Evolutionary conservation across 805 yeast genomes (phyloP), one percentile per base, ranked within the genome.

Genomic region (Metschnikowia drakensbergensis): DNA sequence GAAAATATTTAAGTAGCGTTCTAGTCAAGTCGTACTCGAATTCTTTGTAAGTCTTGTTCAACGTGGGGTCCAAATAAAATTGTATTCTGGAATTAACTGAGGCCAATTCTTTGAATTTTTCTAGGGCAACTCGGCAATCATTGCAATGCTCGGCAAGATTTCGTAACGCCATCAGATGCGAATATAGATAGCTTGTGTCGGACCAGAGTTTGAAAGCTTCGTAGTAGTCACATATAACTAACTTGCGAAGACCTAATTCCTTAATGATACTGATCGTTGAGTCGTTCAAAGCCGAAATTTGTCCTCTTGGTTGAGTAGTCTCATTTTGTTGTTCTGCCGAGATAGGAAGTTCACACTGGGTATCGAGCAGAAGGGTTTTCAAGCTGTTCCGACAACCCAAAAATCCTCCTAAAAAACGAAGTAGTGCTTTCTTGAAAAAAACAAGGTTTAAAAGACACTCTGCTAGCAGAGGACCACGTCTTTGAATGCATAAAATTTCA

Each of bases 61-160:
- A 36, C 6, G 40, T 43, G 4, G 41, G 46, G 4, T 43, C 46
- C 8, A 36, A 37, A 28, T 43, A 43, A 26, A 43, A 43, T 17
- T 43, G 46, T 3, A 43, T 43, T n/a, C 23, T 30, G 6, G 40
- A 36, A 36, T 43, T 43, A 22, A 36, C 33, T 31, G 30, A 36
- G 10, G 13, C 41, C 32, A 37, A 22, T 4, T 37, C 33, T 28
- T 37, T 26, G 13, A 45, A 22, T 32, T 8, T 17, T n/a, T 26
- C 27, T 4, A 30, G 37, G 5, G 42, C 23, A n/a, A 11, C 25
- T 9, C 31, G 22, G 28, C 37, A 37, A n/a, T 45, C 28, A 9
- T 26, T 23, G 22, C 31, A 45, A 28, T 26, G 30, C 8, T 25
- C 23, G 8, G 27, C 37, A n/a, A 45, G 42, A 27, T 27, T n/a